Evolutionary conservation across 176 grass and related monocot species (phyloP).

Genomic region (Oryza punctata): DNA sequence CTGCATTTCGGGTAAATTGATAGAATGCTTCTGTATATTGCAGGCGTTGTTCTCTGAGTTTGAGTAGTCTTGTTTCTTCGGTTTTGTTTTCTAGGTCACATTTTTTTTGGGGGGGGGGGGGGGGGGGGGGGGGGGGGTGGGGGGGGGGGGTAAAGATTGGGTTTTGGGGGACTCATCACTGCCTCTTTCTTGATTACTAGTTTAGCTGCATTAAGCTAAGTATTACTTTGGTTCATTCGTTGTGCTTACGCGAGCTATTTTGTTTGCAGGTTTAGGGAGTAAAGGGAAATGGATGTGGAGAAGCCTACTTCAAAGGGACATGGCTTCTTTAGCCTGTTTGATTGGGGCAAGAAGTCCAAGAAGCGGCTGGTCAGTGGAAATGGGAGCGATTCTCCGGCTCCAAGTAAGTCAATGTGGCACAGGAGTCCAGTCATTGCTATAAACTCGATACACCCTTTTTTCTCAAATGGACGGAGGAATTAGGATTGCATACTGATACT

Average conservation of each 20-base stretch:
- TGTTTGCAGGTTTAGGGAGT: slow-evolving; percentile 28
- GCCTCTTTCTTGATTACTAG: slow-evolving; percentile 15
- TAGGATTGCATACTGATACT: not conserved
- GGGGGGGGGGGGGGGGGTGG: too few species aligned
- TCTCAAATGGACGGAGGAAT: slow-evolving; percentile 2
- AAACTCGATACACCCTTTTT: not conserved
- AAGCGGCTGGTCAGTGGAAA: slow-evolving; percentile 56
- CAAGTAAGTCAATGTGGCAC: slow-evolving; percentile 23
- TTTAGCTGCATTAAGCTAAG: slow-evolving; percentile 23
- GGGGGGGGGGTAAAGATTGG: slow-evolving; percentile 4
- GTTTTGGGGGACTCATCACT: not conserved
- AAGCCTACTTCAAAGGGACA: slow-evolving; percentile 66
- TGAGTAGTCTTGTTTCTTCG: not conserved
- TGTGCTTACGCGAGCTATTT: slow-evolving; percentile 41
- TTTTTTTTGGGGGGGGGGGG: too few species aligned
- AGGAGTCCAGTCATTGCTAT: not conserved
- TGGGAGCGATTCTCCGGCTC: slow-evolving; percentile 23
- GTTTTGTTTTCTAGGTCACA: slow-evolving; percentile 33
- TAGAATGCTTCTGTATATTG: not conserved
- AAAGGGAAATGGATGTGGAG: slow-evolving; percentile 67
- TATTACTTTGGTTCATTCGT: not conserved
- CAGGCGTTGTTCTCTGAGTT: not conserved
- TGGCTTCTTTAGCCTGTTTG: slow-evolving; percentile 80
- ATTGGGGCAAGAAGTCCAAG: slow-evolving; percentile 86
- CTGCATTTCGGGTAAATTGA: slow-evolving; percentile 35